These are phyloP conservation scores for Heliamphora exappendiculata DNA, from an alignment of 148 eudicot species.

Conservation along the genomic window DNA sequence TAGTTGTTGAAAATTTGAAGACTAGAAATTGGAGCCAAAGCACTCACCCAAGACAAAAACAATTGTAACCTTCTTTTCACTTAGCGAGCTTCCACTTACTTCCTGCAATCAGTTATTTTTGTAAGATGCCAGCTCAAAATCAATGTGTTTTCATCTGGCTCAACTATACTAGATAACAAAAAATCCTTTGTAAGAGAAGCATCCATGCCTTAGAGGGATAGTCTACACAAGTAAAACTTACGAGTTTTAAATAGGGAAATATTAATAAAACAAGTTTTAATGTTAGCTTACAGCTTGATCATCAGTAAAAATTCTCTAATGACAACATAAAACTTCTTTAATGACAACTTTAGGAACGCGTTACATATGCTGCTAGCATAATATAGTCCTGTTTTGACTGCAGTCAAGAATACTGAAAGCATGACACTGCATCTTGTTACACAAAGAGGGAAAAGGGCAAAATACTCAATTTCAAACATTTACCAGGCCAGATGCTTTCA, in stretches of 20 bases:
- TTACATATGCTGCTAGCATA: not conserved
- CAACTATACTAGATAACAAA: not conserved
- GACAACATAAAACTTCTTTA: not conserved
- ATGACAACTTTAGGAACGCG: not conserved
- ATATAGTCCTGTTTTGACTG: not conserved
- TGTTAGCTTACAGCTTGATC: not conserved
- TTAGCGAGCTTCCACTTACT: conserved; percentile 25
- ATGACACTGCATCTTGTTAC: not conserved
- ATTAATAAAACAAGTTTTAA: not conserved
- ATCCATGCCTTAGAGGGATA: not conserved
- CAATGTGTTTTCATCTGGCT: not conserved
- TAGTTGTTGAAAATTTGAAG: not conserved
- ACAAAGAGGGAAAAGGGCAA: not conserved
- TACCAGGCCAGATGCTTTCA: not conserved
- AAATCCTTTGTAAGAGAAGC: not conserved
- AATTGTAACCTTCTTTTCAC: conserved; percentile 29
- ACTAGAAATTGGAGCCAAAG: conserved; percentile 8
- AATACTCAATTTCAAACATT: not conserved
- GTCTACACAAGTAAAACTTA: not conserved
- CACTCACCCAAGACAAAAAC: conserved; percentile 43
- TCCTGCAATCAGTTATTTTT: conserved; percentile 19
- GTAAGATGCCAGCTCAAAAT: not conserved
- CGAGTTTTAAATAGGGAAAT: not conserved
- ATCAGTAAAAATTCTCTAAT: not conserved
- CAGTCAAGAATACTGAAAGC: not conserved